Conservation (phyloP, 768 basidiomycete genomes). For the Mycena capillaripes region DNA sequence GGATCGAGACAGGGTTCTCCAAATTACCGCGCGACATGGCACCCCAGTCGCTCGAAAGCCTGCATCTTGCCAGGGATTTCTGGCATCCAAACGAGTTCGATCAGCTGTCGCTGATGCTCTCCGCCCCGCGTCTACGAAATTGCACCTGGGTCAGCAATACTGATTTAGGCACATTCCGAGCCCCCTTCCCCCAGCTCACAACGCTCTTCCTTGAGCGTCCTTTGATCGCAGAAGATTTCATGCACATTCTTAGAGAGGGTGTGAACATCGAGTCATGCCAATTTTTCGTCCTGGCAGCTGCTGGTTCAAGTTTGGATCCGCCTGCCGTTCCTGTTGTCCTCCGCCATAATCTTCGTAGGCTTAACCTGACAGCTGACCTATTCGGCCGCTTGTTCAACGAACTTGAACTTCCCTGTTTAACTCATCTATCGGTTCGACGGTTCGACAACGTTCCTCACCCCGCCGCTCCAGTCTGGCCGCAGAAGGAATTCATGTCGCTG, state of each 20-base stretch:
- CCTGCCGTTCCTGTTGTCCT: constrained; percentile 15
- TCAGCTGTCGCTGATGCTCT: constrained; percentile 40
- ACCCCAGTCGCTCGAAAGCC: constrained; percentile 43
- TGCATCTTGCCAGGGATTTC: constrained; percentile 42
- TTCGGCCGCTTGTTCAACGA: constrained; percentile 39
- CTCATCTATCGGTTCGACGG: constrained; percentile 36
- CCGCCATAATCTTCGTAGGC: constrained; percentile 38
- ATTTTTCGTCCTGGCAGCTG: constrained; percentile 34
- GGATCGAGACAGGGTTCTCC: constrained; percentile 37
- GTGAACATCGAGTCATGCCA: constrained; percentile 27
- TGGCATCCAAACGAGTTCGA: constrained; percentile 33
- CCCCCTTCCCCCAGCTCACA: constrained; percentile 46
- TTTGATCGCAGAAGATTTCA: constrained; percentile 37
- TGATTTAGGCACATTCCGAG: constrained; percentile 35
- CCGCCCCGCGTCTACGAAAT: constrained; percentile 42
- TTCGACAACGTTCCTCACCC: constrained; percentile 36
- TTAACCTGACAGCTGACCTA: constrained; percentile 40
- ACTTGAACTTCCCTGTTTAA: constrained; percentile 43
- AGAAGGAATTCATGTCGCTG: constrained; percentile 40
- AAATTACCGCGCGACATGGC: constrained; percentile 29
- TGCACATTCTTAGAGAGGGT: constrained; percentile 39
- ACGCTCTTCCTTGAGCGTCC: constrained; percentile 42
- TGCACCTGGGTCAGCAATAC: constrained; percentile 42
- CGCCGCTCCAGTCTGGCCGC: constrained; percentile 41
- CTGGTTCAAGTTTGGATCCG: constrained; percentile 1